Conservation (phyloP, 83 land plant genomes). For the Diphasiastrum complanatum region DNA sequence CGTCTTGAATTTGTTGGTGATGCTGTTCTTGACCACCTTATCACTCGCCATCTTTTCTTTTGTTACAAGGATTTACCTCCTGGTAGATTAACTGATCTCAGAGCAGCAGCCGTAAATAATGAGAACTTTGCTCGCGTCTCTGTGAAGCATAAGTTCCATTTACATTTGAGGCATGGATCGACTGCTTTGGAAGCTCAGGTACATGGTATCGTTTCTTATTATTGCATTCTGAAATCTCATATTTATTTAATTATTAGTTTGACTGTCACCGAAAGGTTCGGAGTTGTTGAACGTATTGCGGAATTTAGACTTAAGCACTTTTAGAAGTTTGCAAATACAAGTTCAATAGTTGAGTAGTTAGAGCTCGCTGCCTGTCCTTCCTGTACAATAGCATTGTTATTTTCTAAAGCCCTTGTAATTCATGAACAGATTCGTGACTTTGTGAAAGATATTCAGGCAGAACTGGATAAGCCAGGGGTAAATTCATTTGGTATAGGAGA, state of each 20-base stretch:
- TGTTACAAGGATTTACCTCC: conserved; percentile 87
- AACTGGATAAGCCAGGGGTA: conserved; percentile 31
- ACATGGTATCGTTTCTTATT: not conserved
- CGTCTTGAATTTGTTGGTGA: conserved; percentile 96
- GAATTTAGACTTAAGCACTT: too few relatives aligned
- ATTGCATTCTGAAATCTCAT: not conserved
- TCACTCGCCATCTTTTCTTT: conserved; percentile 83
- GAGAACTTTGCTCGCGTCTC: conserved; percentile 98
- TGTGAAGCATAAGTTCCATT: conserved; percentile 81
- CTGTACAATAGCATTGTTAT: not conserved
- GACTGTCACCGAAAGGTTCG: not conserved
- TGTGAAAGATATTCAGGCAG: conserved; percentile 13
- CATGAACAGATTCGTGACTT: conserved; percentile 31
- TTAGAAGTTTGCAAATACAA: too few relatives aligned
- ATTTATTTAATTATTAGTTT: not conserved
- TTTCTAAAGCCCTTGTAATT: not conserved
- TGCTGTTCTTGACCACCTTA: conserved; percentile 97
- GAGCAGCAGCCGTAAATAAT: conserved; percentile 98
- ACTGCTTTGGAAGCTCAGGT: conserved; percentile 94
- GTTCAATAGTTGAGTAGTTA: too few relatives aligned
- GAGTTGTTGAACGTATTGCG: too few relatives aligned
- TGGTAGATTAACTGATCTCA: conserved; percentile 85
- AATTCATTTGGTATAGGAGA: conserved; percentile 18
- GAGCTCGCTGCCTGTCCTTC: too few relatives aligned
- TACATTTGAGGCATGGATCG: conserved; percentile 93